Percentiles rank a stretch among this genome's conserved stretches.
Conservation (phyloP, 2,329 filamentous ascomycete species). For the Plectosphaerella plurivora region DNA sequence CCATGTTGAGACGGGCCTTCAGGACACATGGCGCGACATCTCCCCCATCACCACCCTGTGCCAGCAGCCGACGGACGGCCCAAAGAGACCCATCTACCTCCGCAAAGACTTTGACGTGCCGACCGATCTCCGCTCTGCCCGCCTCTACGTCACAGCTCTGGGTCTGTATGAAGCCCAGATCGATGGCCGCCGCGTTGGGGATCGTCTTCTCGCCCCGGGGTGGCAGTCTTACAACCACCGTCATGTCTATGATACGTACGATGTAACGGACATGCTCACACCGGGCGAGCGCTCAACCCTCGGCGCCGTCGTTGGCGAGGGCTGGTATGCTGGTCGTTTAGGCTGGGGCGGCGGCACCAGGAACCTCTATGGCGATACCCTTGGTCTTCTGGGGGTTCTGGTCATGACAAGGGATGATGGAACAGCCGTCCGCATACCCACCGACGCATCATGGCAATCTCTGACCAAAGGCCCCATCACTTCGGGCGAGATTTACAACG, state of each 20-base stretch:
- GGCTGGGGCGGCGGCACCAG: slow-evolving; percentile 19
- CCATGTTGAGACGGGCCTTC: slow-evolving; percentile 28
- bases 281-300: slow-evolving; percentile 26
- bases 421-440: slow-evolving; percentile 18
- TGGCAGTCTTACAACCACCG: slow-evolving; percentile 48
- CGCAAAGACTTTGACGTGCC: slow-evolving; percentile 25
- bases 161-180: slow-evolving; percentile 43
- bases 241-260: slow-evolving; percentile 48
- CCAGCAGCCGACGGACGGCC: slow-evolving; percentile 19
- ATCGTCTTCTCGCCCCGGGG: slow-evolving; percentile 40
- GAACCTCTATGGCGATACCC: slow-evolving; percentile 31
- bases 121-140: slow-evolving; percentile 23
- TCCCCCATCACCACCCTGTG: slow-evolving; percentile 16
- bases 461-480: slow-evolving; percentile 24
- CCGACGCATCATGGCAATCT: slow-evolving; percentile 33
- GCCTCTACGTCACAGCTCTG: slow-evolving; percentile 41
- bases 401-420: slow-evolving; percentile 27
- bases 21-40: slow-evolving; percentile 25
- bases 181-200: slow-evolving; percentile 37
- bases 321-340: slow-evolving; percentile 42
- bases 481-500: slow-evolving; percentile 44
- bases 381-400: slow-evolving; percentile 34
- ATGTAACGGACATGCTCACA: slow-evolving; percentile 38
- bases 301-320: slow-evolving; percentile 39
- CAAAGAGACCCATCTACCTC: slow-evolving; percentile 22